These are phyloP conservation scores for Gossypium mustelinum DNA, from an alignment of 345 rosid genomes.

Conservation along the genomic window DNA sequence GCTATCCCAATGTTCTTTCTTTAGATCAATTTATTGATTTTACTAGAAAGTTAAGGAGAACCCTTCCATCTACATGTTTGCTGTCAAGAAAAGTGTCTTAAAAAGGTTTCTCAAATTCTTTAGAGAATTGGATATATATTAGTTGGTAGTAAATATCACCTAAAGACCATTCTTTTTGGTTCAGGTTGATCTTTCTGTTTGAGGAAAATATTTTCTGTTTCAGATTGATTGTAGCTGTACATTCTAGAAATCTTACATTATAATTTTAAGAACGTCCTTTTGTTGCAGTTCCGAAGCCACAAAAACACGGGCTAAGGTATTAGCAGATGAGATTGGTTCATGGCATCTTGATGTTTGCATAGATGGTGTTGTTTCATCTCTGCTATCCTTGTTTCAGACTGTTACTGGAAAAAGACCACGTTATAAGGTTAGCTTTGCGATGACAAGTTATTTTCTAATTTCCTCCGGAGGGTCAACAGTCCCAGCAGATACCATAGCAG, in stretches of 20 bases:
- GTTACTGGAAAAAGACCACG: conserved; percentile 78
- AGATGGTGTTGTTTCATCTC: conserved; percentile 76
- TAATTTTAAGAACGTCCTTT: conserved; percentile 4
- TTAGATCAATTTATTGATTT: not conserved
- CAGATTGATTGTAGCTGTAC: conserved; percentile 1
- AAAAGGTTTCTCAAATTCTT: not conserved
- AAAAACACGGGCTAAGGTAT: conserved; percentile 63
- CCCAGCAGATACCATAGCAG: not conserved
- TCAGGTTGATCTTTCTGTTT: not conserved
- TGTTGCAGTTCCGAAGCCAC: conserved; percentile 68
- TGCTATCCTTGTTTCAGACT: conserved; percentile 69
- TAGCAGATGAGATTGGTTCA: conserved; percentile 87
- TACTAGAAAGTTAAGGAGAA: not conserved
- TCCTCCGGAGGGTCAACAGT: not conserved
- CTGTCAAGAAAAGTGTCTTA: not conserved
- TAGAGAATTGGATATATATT: not conserved
- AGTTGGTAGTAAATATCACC: not conserved
- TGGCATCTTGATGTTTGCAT: conserved; percentile 90
- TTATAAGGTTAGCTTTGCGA: conserved; percentile 51
- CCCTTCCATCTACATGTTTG: not conserved
- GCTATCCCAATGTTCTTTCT: not conserved
- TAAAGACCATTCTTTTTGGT: not conserved
- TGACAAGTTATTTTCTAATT: not conserved
- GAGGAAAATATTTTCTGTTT: not conserved
- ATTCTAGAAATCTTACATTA: not conserved